Percentiles rank a stretch among this genome's conserved stretches.
These are phyloP conservation scores for Umbilicaria muhlenbergii DNA, from an alignment of 495 filamentous ascomycete genomes.

Conservation along the genomic window DNA sequence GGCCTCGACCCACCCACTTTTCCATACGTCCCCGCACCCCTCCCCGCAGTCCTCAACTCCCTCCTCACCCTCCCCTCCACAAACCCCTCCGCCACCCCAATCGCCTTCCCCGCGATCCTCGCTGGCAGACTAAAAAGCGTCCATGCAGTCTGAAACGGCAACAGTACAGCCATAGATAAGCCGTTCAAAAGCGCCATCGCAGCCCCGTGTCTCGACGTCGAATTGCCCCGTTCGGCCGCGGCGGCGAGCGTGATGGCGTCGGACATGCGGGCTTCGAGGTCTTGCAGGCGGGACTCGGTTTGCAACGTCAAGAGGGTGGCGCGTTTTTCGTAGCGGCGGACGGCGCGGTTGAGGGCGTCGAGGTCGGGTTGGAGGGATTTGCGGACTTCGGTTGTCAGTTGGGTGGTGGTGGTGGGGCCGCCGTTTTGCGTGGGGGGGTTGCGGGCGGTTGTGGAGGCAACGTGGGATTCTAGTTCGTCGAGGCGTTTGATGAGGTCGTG, in stretches of 20 bases:
- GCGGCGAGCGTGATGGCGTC: constrained; percentile 72
- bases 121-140: constrained; percentile 8
- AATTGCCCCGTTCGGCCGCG: constrained; percentile 41
- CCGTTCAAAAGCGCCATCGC: constrained; percentile 15
- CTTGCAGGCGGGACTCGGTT: constrained; percentile 56
- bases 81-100: constrained; percentile 8
- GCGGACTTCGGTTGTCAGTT: constrained; percentile 44
- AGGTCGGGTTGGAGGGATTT: constrained; percentile 61
- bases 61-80: constrained; percentile 7
- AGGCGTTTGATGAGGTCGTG: constrained; percentile 46
- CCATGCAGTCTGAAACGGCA: constrained; percentile 20
- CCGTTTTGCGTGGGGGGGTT: constrained; percentile 7
- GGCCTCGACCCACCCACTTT: no score
- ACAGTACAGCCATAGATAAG: constrained; percentile 8
- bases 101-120: not conserved
- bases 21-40: no score
- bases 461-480: constrained; percentile 51
- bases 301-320: constrained; percentile 53
- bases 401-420: constrained; percentile 16
- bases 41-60: constrained; percentile 8
- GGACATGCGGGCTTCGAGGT: constrained; percentile 50
- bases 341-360: constrained; percentile 77
- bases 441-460: constrained; percentile 25
- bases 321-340: constrained; percentile 89
- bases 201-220: constrained; percentile 10